phyloP scores from a whole-genome alignment of 768 basidiomycete genomes.

The Nevesoporus exiguus region DNA sequence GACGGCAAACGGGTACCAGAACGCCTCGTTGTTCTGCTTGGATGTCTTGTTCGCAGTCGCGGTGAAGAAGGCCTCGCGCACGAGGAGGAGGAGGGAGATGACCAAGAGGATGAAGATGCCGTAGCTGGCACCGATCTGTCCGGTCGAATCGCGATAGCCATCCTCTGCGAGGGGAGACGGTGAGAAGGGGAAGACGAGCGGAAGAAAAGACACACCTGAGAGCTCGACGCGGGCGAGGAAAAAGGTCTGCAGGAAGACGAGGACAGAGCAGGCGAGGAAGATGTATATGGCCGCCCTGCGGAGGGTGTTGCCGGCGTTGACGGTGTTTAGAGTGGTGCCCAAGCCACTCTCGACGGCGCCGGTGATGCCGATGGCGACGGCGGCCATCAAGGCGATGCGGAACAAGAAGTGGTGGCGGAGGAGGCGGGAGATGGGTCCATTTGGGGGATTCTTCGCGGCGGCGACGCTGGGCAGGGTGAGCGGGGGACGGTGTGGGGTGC shows the following conservation, averaged over 20 bases:
- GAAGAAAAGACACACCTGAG: conserved; percentile 3
- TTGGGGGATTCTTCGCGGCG: conserved; percentile 15
- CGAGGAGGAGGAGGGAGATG: conserved; percentile 26
- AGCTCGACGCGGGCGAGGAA: conserved; percentile 21
- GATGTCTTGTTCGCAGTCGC: conserved; percentile 16
- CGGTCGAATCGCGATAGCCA: not conserved
- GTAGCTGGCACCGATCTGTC: conserved; percentile 15
- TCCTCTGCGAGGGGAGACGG: conserved; percentile 6
- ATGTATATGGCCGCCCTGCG: conserved; percentile 29
- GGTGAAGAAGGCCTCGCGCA: conserved; percentile 31
- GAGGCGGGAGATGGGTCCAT: conserved; percentile 13
- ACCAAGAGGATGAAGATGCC: conserved; percentile 23
- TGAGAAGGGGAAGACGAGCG: not conserved
- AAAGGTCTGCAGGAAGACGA: conserved; percentile 18
- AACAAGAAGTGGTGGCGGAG: conserved; percentile 21
- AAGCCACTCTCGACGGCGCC: conserved; percentile 17
- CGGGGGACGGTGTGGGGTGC: no score
- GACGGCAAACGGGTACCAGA: conserved; percentile 34
- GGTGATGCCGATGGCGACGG: conserved; percentile 28
- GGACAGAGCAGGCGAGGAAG: conserved; percentile 26
- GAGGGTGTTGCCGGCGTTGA: conserved; percentile 22
- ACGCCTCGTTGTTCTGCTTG: conserved; percentile 25
- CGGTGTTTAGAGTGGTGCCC: not conserved
- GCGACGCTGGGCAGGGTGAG: conserved; percentile 9
- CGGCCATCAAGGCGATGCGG: conserved; percentile 25